Evolutionary conservation across 768 basidiomycete species (phyloP).

Genomic region (Cyclocybe aegerita): DNA sequence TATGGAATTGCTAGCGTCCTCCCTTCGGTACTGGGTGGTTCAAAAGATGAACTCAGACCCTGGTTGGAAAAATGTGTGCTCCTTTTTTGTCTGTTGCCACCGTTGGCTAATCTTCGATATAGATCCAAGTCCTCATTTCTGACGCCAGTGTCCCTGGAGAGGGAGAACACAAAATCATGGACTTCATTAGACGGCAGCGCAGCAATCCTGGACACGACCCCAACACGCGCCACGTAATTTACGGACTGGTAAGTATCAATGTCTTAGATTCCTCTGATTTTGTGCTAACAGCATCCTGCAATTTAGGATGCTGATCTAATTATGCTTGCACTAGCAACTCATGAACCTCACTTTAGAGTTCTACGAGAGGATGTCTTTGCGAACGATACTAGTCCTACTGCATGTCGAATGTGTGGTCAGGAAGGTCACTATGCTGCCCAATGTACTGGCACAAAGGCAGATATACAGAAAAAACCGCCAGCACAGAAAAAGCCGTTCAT

Average conservation of each 20-base stretch:
- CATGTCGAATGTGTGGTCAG: slow-evolving; percentile 92
- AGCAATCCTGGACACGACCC: slow-evolving; percentile 88
- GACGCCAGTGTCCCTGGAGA: slow-evolving; percentile 98
- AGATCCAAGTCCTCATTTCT: slow-evolving; percentile 96
- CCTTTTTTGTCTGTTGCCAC: background rate
- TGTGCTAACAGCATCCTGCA: slow-evolving; percentile 11
- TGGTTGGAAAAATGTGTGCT: slow-evolving; percentile 87
- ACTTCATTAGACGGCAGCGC: slow-evolving; percentile 91
- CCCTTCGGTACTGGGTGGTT: slow-evolving; percentile 94
- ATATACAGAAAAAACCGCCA: slow-evolving; percentile 65
- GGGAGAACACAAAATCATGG: slow-evolving; percentile 99
- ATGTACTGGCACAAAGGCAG: slow-evolving; percentile 80
- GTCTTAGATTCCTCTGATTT: background rate
- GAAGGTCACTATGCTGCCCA: slow-evolving; percentile 94
- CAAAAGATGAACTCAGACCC: slow-evolving; percentile 94
- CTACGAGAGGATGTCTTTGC: slow-evolving; percentile 97
- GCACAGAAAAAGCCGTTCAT: slow-evolving; percentile 95
- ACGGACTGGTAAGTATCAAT: slow-evolving; percentile 73
- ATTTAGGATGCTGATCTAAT: slow-evolving; percentile 95
- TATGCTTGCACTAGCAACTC: slow-evolving; percentile 97
- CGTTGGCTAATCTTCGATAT: slow-evolving; percentile 2
- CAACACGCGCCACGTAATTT: slow-evolving; percentile 95
- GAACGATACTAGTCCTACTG: slow-evolving; percentile 69
- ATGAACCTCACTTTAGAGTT: slow-evolving; percentile 97
- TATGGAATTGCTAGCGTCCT: slow-evolving; percentile 88